Conservation (phyloP, 2,329 filamentous ascomycete genomes). For the Exophiala calicioides region DNA sequence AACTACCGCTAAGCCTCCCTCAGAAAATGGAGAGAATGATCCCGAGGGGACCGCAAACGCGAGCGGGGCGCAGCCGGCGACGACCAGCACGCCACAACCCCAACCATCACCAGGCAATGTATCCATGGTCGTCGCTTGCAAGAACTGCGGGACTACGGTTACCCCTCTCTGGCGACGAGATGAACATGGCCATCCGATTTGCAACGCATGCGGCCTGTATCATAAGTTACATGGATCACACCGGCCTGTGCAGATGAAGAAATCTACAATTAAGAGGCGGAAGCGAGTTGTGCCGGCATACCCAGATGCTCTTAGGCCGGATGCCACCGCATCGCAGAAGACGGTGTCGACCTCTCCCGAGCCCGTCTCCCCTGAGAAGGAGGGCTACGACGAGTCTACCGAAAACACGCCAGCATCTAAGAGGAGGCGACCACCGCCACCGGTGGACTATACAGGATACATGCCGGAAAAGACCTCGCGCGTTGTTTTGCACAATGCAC, state of each 20-base stretch:
- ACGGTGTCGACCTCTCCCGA: conserved; percentile 23
- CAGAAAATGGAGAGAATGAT: conserved; percentile 8
- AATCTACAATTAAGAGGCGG: conserved; percentile 90
- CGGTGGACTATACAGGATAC: conserved; percentile 54
- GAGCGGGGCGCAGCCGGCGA: conserved; percentile 4
- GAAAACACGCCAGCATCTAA: conserved; percentile 27
- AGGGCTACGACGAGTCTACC: conserved; percentile 16
- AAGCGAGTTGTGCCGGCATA: conserved; percentile 89
- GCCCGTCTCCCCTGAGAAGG: conserved; percentile 13
- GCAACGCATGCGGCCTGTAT: conserved; percentile 96
- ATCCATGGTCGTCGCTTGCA: conserved; percentile 78
- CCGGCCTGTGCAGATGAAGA: conserved; percentile 97
- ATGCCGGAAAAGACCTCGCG: conserved; percentile 37
- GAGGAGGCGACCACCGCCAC: conserved; percentile 42
- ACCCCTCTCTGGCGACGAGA: conserved; percentile 95
- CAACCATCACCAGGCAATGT: conserved; percentile 15
- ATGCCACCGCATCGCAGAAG: conserved; percentile 18
- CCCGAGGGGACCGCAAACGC: conserved; percentile 9
- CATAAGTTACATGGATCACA: conserved; percentile 95
- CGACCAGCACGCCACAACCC: conserved; percentile 11
- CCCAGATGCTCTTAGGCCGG: conserved; percentile 39
- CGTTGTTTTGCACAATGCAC: conserved; percentile 35
- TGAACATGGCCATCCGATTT: conserved; percentile 93
- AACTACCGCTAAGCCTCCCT: conserved; percentile 2
- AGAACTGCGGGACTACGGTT: conserved; percentile 95